phyloP scores from a whole-genome alignment of 768 basidiomycete genomes.

The Boletus rubroflammeus region DNA sequence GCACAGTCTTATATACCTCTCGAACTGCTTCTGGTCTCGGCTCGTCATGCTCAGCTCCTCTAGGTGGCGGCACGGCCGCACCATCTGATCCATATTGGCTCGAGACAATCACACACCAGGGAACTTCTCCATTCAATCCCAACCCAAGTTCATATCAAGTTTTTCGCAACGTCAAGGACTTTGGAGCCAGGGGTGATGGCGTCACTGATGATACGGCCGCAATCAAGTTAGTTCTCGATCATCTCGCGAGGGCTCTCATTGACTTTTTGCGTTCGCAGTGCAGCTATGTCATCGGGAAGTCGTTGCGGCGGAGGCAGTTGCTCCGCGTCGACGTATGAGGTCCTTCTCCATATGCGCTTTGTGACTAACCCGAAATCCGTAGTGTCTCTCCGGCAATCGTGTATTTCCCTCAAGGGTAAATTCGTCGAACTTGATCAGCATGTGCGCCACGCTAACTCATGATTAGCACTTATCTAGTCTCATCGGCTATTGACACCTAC shows the following conservation, averaged over 20 bases:
- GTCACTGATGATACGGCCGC: conserved; percentile 71
- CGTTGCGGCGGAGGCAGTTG: conserved; percentile 55
- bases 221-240: conserved; percentile 49
- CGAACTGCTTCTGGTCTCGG: conserved; percentile 34
- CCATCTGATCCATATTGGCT: conserved; percentile 56
- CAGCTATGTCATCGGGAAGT: conserved; percentile 57
- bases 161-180: conserved; percentile 72
- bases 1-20: conserved; percentile 4
- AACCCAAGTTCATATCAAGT: conserved; percentile 54
- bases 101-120: conserved; percentile 66
- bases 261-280: conserved; percentile 34
- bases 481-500: conserved; percentile 60
- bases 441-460: not conserved
- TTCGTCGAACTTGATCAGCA: not conserved
- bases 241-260: not conserved
- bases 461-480: conserved; percentile 61
- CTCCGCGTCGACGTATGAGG: conserved; percentile 47
- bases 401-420: conserved; percentile 69
- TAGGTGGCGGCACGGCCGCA: conserved; percentile 47
- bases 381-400: conserved; percentile 59
- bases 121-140: conserved; percentile 62
- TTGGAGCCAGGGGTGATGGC: conserved; percentile 56
- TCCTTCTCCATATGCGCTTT: not conserved
- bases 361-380: not conserved
- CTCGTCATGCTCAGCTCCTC: conserved; percentile 43